These are phyloP conservation scores for Scedosporium aurantiacum DNA, from an alignment of 2,329 filamentous ascomycete genomes.

Conservation along the genomic window DNA sequence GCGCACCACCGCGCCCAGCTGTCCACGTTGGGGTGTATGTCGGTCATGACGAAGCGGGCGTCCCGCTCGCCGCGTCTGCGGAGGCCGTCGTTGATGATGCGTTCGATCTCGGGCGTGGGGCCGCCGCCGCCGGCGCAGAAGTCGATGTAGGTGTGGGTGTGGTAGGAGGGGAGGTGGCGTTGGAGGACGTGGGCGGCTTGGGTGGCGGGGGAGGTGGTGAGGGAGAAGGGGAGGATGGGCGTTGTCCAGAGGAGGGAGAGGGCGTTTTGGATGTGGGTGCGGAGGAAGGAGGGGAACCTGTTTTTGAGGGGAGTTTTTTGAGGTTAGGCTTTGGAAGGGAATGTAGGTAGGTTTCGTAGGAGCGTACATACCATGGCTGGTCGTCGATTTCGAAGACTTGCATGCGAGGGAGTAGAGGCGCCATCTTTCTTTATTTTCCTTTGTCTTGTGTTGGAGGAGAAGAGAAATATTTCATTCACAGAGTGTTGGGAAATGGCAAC, in stretches of 20 bases:
- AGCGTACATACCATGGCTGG: slow-evolving; percentile 45
- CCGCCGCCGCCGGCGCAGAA: slow-evolving; percentile 68
- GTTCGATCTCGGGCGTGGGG: slow-evolving; percentile 54
- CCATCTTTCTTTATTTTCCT: slow-evolving; percentile 21
- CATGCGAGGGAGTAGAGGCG: slow-evolving; percentile 43
- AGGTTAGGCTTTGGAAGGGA: not conserved
- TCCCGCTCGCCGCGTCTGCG: slow-evolving; percentile 17
- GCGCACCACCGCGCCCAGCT: slow-evolving; percentile 46
- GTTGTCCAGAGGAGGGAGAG: slow-evolving; percentile 54
- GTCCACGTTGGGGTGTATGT: slow-evolving; percentile 51
- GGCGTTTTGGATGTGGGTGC: slow-evolving; percentile 52
- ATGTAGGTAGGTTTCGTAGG: slow-evolving; percentile 4
- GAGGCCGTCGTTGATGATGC: slow-evolving; percentile 35
- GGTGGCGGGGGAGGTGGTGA: slow-evolving; percentile 49
- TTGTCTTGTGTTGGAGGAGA: not conserved
- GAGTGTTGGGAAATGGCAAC: not conserved
- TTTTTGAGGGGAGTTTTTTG: not conserved
- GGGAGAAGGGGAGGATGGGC: slow-evolving; percentile 44
- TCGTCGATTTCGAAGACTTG: slow-evolving; percentile 60
- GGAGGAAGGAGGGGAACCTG: slow-evolving; percentile 57
- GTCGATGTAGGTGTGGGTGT: slow-evolving; percentile 56
- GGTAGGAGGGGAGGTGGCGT: slow-evolving; percentile 34
- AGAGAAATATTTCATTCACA: not conserved
- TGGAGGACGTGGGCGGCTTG: slow-evolving; percentile 48
- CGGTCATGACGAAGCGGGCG: slow-evolving; percentile 48